Percentiles rank a stretch among this genome's conserved stretches.
These are phyloP conservation scores for Elsinoe australis DNA, from an alignment of 2,329 filamentous ascomycete genomes.

Conservation along the genomic window DNA sequence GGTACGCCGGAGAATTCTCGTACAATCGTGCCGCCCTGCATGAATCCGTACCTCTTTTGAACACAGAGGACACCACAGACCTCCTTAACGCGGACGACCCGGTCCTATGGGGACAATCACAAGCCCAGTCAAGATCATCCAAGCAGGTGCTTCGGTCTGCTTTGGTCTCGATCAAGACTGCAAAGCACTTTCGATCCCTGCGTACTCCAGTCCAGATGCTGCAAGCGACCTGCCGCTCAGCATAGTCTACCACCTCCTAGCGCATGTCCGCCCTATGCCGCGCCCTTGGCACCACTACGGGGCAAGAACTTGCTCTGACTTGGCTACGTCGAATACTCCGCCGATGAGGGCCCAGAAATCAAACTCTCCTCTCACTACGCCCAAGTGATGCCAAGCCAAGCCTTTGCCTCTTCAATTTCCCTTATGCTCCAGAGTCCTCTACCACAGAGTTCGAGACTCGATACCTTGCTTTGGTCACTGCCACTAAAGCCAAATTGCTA, in stretches of 20 bases:
- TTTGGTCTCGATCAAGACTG: slow-evolving; percentile 6
- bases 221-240: neutral
- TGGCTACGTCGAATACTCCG: neutral
- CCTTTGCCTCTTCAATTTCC: slow-evolving; percentile 1
- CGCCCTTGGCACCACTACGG: slow-evolving; percentile 9
- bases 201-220: neutral
- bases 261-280: neutral
- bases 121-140: slow-evolving; percentile 11
- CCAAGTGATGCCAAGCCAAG: neutral
- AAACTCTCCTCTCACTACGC: neutral
- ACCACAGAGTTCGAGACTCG: neutral
- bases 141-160: neutral
- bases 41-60: neutral
- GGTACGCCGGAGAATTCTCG: no score
- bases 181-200: neutral
- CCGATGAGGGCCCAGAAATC: slow-evolving; percentile 7
- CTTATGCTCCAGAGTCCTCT: neutral
- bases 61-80: neutral
- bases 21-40: no score
- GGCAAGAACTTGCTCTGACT: neutral
- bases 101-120: slow-evolving; percentile 4
- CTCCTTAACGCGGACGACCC: neutral
- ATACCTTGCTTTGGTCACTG: slow-evolving; percentile 8
- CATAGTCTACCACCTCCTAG: slow-evolving; percentile 2
- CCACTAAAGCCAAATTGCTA: neutral